These are phyloP conservation scores for Suillus occidentalis DNA, from an alignment of 768 basidiomycete species.

Conservation along the genomic window DNA sequence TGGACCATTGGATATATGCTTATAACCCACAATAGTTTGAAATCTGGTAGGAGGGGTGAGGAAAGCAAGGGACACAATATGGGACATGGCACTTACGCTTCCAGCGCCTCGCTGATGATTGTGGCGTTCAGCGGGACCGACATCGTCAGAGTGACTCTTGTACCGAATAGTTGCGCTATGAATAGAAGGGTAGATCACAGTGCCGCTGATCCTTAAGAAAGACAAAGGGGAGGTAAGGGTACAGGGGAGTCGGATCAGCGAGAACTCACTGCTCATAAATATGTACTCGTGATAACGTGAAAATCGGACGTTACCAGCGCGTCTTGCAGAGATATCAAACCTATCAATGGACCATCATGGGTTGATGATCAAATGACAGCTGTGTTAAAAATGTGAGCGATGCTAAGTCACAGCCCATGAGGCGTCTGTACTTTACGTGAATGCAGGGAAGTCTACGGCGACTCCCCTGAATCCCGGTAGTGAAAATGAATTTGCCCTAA, in stretches of 20 bases:
- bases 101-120: not conserved
- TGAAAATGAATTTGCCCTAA: not conserved
- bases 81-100: not conserved
- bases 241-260: not conserved
- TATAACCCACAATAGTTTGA: conserved; percentile 1
- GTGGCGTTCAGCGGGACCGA: not conserved
- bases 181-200: not conserved
- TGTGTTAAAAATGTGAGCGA: not conserved
- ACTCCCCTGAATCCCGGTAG: not conserved
- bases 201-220: not conserved
- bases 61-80: not conserved
- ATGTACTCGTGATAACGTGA: not conserved
- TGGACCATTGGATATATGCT: not conserved
- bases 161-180: not conserved
- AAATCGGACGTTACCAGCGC: not conserved
- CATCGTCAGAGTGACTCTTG: not conserved
- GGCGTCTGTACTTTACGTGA: not conserved
- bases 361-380: not conserved
- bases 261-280: not conserved
- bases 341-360: not conserved
- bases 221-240: too few species aligned
- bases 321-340: not conserved
- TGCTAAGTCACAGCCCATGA: not conserved
- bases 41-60: not conserved
- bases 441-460: not conserved